Evolutionary conservation across 305 asterid species (phyloP), one percentile per base, ranked within the genome.

Genomic region (Caryopteris hybrid): DNA sequence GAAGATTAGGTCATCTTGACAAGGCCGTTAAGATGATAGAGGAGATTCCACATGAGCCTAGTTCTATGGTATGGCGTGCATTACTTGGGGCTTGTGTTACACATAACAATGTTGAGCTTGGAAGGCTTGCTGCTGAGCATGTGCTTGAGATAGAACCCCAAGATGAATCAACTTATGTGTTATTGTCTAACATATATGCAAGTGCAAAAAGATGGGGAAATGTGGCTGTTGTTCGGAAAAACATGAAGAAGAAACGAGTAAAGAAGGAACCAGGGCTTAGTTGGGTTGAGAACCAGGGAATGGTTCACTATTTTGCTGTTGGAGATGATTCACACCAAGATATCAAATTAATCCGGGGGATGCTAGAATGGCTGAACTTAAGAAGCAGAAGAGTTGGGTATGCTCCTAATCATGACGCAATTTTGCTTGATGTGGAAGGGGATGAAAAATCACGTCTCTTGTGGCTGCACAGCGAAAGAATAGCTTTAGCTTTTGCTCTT

Each of bases 191-290:
- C 71, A 83, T 92, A 45, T 92, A 89, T 57, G 96, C 98, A 58
- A 83, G 74, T 54, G 82, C 86, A 14, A 92, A 81, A 74, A 85
- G 87, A 38, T 92, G 96, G 96, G 89, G 84, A 53, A 76, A 77
- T 57, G 96, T 87, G 34, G 84, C 85, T 58, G 66, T 74, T 38
- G 85, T 89, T 38, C 76, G 96, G 82, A 87, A 85, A 80, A 79
- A 72, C 51, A 86, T 89, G 96, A 87, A 86, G 79, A 89, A 65
- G 76, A 85, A 81, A 62, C 80, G 81, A 41, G 88, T 89, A 16
- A 92, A 82, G 83, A 89, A 89, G 72, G 98, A 92, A 62, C 96
- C 91, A 4, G 98, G 98, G 64, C 91, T 86, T 68, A 92, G 98
- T 70, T 92, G 98, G 98, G 76, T 92, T 61, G 96, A 87, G 80